These are phyloP conservation scores for Clathrospora elynae DNA, from an alignment of 2,329 filamentous ascomycete species.

Conservation along the genomic window DNA sequence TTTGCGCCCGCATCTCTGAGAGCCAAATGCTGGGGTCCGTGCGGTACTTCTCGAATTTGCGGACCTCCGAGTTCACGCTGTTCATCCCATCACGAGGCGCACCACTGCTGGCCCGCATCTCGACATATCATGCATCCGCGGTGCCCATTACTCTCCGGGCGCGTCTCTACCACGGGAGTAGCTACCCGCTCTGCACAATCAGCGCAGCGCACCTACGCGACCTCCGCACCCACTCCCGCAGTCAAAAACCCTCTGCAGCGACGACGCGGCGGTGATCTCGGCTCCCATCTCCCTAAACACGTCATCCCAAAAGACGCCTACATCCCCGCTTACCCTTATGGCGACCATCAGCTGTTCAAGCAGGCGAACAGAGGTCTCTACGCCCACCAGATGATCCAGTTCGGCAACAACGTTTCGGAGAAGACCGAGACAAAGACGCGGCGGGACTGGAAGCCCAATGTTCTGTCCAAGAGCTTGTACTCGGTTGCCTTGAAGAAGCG, in stretches of 20 bases:
- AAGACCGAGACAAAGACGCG: slow-evolving; percentile 72
- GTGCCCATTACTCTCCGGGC: slow-evolving; percentile 38
- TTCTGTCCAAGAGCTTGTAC: slow-evolving; percentile 69
- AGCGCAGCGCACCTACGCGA: slow-evolving; percentile 36
- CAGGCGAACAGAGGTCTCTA: slow-evolving; percentile 79
- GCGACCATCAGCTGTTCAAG: slow-evolving; percentile 72
- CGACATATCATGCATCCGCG: slow-evolving; percentile 35
- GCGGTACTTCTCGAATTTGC: slow-evolving; percentile 19
- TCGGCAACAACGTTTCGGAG: slow-evolving; percentile 76
- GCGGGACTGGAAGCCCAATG: slow-evolving; percentile 76
- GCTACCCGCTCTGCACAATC: slow-evolving; percentile 20
- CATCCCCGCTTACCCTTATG: slow-evolving; percentile 69
- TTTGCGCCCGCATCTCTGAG: slow-evolving; percentile 6
- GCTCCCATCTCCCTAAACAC: slow-evolving; percentile 44
- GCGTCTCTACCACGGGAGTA: slow-evolving; percentile 17
- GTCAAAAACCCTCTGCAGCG: slow-evolving; percentile 36
- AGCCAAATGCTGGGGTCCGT: slow-evolving; percentile 8
- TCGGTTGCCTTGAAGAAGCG: slow-evolving; percentile 65
- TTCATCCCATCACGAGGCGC: slow-evolving; percentile 21
- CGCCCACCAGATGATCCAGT: slow-evolving; percentile 71
- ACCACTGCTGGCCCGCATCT: slow-evolving; percentile 15
- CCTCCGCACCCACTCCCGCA: slow-evolving; percentile 18
- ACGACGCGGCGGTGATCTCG: slow-evolving; percentile 42
- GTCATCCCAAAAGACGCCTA: slow-evolving; percentile 37
- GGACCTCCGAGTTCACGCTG: slow-evolving; percentile 30